Evolutionary conservation across 2,329 filamentous ascomycete species (phyloP).

Genomic region (Davidsoniella eucalypti): DNA sequence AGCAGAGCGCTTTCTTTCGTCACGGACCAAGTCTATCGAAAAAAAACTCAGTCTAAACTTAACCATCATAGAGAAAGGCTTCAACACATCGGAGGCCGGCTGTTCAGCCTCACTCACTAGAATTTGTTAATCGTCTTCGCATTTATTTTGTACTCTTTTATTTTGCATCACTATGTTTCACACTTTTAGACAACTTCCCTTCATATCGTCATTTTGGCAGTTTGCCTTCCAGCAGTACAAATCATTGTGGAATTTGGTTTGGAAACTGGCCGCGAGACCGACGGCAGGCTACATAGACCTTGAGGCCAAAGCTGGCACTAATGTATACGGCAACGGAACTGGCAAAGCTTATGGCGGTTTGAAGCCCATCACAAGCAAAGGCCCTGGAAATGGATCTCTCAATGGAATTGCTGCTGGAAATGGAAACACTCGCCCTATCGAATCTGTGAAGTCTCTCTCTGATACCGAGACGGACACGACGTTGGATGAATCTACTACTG

Average conservation of each 20-base stretch:
- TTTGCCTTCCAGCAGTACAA: slow-evolving; percentile 13
- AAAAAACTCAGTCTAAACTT: background rate
- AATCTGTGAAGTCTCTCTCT: slow-evolving; percentile 1
- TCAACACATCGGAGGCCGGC: background rate
- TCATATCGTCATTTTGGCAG: slow-evolving; percentile 12
- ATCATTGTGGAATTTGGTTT: slow-evolving; percentile 13
- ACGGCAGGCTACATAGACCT: slow-evolving; percentile 12
- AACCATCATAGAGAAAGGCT: background rate
- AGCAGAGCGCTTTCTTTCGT: background rate
- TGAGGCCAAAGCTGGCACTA: slow-evolving; percentile 7
- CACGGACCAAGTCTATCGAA: background rate
- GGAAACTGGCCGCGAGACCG: slow-evolving; percentile 12
- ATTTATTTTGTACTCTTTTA: background rate
- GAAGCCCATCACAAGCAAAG: slow-evolving; percentile 13
- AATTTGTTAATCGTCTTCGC: too few relatives aligned
- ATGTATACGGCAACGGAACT: slow-evolving; percentile 6
- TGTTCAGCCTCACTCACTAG: background rate
- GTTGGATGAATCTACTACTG: background rate
- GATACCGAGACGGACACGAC: slow-evolving; percentile 7
- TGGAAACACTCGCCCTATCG: slow-evolving; percentile 8
- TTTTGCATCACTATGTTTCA: slow-evolving; percentile 8
- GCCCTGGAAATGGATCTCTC: slow-evolving; percentile 6
- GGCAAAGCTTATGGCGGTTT: slow-evolving; percentile 12
- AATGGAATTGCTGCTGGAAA: slow-evolving; percentile 10
- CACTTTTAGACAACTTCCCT: slow-evolving; percentile 11